phyloP scores from a whole-genome alignment of 2,329 filamentous ascomycete species.

The Achaetomium macrosporum region DNA sequence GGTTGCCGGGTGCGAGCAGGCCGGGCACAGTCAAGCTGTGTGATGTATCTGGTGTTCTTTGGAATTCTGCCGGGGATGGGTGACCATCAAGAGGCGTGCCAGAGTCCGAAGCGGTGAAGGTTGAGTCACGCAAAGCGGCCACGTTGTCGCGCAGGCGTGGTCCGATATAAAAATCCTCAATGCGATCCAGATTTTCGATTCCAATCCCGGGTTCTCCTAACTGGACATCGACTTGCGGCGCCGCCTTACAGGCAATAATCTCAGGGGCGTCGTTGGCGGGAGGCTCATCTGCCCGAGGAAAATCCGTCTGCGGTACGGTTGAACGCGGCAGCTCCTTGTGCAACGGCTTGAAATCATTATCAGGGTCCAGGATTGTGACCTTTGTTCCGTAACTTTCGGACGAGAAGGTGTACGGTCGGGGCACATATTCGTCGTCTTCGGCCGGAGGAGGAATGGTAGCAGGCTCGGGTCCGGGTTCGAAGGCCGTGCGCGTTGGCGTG shows the following conservation, averaged over 20 bases:
- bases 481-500: constrained; percentile 22
- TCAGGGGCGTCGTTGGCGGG: constrained; percentile 8
- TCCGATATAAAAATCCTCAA: constrained; percentile 31
- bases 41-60: constrained; percentile 34
- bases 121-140: constrained; percentile 30
- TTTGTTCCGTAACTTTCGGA: constrained; percentile 38
- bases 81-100: constrained; percentile 27
- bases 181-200: constrained; percentile 23
- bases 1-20: constrained; percentile 38
- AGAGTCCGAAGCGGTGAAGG: constrained; percentile 29
- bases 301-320: constrained; percentile 15
- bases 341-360: constrained; percentile 34
- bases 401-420: constrained; percentile 34
- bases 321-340: constrained; percentile 22
- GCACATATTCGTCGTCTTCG: constrained; percentile 35
- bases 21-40: constrained; percentile 45
- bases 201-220: constrained; percentile 12
- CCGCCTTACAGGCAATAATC: constrained; percentile 9
- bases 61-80: constrained; percentile 24
- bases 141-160: constrained; percentile 31
- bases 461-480: constrained; percentile 16
- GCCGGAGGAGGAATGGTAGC: constrained; percentile 9
- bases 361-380: constrained; percentile 45
- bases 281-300: constrained; percentile 19
- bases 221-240: neutral